Conservation (phyloP, 192 early-diverging fungal genomes). For the Dispira simplex region DNA sequence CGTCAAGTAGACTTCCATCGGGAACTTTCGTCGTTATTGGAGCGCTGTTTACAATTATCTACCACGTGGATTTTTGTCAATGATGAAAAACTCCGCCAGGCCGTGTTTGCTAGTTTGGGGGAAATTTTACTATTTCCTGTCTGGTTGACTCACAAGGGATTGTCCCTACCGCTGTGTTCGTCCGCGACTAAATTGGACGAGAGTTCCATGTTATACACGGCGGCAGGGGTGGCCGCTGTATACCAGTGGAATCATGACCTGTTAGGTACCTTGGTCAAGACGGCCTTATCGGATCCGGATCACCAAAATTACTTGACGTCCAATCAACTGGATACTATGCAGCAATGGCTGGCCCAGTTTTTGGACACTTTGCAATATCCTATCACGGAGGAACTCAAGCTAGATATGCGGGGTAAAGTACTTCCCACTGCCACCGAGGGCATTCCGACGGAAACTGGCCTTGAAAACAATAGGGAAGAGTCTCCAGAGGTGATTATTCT, state of each 20-base stretch:
- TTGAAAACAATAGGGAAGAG: too few species aligned
- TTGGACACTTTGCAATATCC: constrained; percentile 21
- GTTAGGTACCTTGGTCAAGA: not conserved
- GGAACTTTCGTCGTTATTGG: not conserved
- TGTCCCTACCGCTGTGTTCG: not conserved
- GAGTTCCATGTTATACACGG: not conserved
- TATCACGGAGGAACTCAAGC: constrained; percentile 11
- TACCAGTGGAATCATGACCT: not conserved
- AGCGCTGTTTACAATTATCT: not conserved
- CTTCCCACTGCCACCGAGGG: too few species aligned
- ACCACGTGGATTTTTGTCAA: not conserved
- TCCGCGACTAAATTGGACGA: not conserved
- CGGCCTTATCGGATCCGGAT: not conserved
- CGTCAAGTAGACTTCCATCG: not conserved
- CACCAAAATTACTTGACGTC: not conserved
- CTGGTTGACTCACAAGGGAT: not conserved
- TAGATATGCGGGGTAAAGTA: too few species aligned
- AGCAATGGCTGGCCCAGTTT: constrained; percentile 15
- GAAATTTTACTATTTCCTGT: not conserved
- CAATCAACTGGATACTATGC: constrained; percentile 3
- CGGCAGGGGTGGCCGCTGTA: not conserved
- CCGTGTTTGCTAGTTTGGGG: not conserved
- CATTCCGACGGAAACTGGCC: too few species aligned
- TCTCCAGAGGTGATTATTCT: too few species aligned
- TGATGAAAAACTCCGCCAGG: constrained; percentile 2